Evolutionary conservation across 345 rosid species (phyloP), one percentile per base, ranked within the genome.

Genomic region (Raphanus raphanistrum): DNA sequence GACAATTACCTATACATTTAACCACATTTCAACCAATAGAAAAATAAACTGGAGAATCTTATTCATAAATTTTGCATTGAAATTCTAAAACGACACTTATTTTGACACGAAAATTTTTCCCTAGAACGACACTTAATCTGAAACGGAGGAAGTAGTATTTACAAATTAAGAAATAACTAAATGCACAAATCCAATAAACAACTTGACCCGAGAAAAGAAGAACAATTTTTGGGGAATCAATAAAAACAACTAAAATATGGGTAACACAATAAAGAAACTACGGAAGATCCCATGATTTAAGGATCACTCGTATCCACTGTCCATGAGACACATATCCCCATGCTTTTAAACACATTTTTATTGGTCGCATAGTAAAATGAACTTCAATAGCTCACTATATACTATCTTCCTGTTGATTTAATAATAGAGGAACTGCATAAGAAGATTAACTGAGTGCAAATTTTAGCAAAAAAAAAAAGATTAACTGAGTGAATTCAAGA

Each of bases 301-400:
- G 77, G 81, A 78, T 77, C 77, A 72, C 61, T 78, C 81, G 66
- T 78, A 66, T 78, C 77, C 45, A 72, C 69, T 45, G 77, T 72
- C 70, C 33, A 72, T 48, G 52, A 31, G 64, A 78, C 73, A 66
- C 81, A 72, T 72, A 78, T 72, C 66, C 82, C 78, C 13, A 79
- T 73, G 60, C 71, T 73, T 72, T 32, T n/a, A 33, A 33, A 27
- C 28, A 5, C 63, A 43, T 16, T 66, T 41, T 33, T 38, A 59
- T 63, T 2, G n/a, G 52, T 61, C 17, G 57, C 13, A 70, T 77
- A 17, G 50, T 57, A 63, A 13, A 12, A 45, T 50, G 17, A 50
- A 50, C 55, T 50, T 50, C n/a, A 50, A n/a, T n/a, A 50, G 2
- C 17, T 50, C 55, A 50, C 5, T 50, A n/a, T 13, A 33, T 33